Percentiles rank a stretch among this genome's conserved stretches.
Conservation (phyloP, 1,139 yeast species). For the Debaryomycetaceae sp. region DNA sequence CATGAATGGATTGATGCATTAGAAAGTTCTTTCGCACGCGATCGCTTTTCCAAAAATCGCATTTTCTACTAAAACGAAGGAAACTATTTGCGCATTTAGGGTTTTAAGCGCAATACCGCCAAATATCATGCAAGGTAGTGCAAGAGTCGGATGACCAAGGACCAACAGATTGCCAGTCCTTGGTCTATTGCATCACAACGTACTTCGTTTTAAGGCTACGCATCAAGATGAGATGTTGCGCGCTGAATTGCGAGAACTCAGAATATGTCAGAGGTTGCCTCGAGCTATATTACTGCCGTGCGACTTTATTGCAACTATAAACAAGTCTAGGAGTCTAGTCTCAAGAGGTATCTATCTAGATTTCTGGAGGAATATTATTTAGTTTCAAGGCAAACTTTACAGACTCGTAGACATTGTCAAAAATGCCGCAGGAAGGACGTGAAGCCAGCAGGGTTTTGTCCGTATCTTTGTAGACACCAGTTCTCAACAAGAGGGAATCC, state of each 20-base stretch:
- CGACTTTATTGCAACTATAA: too few species aligned
- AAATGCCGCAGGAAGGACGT: conserved; percentile 47
- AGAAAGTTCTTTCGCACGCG: not conserved
- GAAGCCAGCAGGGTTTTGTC: conserved; percentile 44
- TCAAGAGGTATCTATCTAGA: too few species aligned
- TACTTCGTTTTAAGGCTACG: not conserved
- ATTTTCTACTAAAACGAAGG: too few species aligned
- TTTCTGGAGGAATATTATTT: conserved; percentile 1
- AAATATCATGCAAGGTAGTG: not conserved
- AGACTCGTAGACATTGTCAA: conserved; percentile 47
- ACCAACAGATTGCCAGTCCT: not conserved
- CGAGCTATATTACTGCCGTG: not conserved
- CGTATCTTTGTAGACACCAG: conserved; percentile 82
- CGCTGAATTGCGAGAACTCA: not conserved
- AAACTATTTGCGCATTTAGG: too few species aligned
- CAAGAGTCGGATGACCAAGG: too few species aligned
- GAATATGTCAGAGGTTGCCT: not conserved
- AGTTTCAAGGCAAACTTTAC: conserved; percentile 19
- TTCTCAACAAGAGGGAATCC: conserved; percentile 77
- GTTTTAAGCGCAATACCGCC: too few species aligned
- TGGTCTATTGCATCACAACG: not conserved
- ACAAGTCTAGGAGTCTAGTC: too few species aligned
- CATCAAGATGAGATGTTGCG: not conserved
- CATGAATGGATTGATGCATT: not conserved
- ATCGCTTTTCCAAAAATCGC: too few species aligned